phyloP scores from a whole-genome alignment of 768 basidiomycete species.

The Phanerodontia chrysosporium region DNA sequence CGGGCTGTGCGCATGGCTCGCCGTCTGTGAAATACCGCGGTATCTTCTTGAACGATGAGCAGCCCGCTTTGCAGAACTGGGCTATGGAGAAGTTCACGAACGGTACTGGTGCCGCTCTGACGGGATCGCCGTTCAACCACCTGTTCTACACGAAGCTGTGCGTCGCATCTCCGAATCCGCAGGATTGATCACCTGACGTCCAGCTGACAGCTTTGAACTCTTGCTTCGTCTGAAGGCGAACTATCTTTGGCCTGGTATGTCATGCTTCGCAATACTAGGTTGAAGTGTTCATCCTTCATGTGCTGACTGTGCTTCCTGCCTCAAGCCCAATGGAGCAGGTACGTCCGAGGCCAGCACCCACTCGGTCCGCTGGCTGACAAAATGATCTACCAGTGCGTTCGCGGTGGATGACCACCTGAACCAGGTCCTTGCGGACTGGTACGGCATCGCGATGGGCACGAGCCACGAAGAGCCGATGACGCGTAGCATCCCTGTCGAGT shows the following conservation, averaged over 20 bases:
- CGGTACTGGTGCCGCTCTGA: conserved; percentile 45
- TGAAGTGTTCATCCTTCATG: conserved; percentile 13
- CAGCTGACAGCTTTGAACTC: conserved; percentile 51
- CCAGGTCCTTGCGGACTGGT: conserved; percentile 57
- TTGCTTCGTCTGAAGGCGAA: conserved; percentile 65
- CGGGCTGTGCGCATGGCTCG: conserved; percentile 45
- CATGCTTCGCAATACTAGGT: background rate
- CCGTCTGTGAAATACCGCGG: conserved; percentile 71
- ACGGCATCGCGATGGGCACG: conserved; percentile 71
- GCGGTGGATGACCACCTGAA: conserved; percentile 57
- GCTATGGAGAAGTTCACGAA: conserved; percentile 66
- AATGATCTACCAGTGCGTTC: conserved; percentile 36
- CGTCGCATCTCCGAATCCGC: conserved; percentile 24
- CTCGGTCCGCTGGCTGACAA: background rate
- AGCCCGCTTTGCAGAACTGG: conserved; percentile 70
- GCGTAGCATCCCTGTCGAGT: conserved; percentile 66
- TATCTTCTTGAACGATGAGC: conserved; percentile 75
- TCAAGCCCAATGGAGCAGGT: conserved; percentile 34
- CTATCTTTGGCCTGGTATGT: conserved; percentile 59
- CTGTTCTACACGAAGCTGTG: conserved; percentile 55
- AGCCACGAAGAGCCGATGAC: conserved; percentile 77
- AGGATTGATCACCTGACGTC: conserved; percentile 10
- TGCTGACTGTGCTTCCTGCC: background rate
- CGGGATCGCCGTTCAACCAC: conserved; percentile 58
- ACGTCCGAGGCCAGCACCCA: conserved; percentile 11